phyloP scores from a whole-genome alignment of 2,329 filamentous ascomycete genomes.

The Botrytis paeoniae region DNA sequence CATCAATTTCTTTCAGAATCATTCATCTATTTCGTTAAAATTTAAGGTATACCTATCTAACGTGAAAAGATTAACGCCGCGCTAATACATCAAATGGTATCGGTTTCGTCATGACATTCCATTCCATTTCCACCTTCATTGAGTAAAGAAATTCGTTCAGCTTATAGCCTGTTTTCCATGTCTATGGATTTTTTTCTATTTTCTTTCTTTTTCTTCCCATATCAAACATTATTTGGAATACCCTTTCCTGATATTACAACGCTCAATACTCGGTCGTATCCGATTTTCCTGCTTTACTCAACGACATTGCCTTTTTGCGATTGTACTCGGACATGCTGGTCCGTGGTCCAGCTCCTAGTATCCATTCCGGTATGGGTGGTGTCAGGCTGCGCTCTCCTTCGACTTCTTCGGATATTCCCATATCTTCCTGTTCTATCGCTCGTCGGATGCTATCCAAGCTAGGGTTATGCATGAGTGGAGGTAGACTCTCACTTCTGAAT shows the following conservation, averaged over 20 bases:
- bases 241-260: background rate
- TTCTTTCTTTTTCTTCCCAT: background rate
- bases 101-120: slow-evolving; percentile 24
- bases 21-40: slow-evolving; percentile 27
- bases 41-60: slow-evolving; percentile 34
- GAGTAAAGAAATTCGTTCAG: slow-evolving; percentile 34
- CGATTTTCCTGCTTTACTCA: slow-evolving; percentile 26
- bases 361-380: slow-evolving; percentile 60
- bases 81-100: slow-evolving; percentile 38
- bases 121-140: slow-evolving; percentile 18
- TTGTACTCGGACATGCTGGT: slow-evolving; percentile 49
- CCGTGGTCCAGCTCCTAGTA: slow-evolving; percentile 52
- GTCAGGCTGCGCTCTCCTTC: slow-evolving; percentile 50
- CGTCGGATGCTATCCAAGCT: slow-evolving; percentile 46
- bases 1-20: background rate
- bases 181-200: background rate
- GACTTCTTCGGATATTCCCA: slow-evolving; percentile 25
- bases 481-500: slow-evolving; percentile 55
- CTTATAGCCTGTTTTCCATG: slow-evolving; percentile 30
- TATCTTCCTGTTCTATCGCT: slow-evolving; percentile 35
- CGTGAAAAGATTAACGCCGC: slow-evolving; percentile 27
- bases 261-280: slow-evolving; percentile 13
- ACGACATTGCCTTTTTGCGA: slow-evolving; percentile 29
- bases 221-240: slow-evolving; percentile 16
- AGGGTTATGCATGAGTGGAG: slow-evolving; percentile 49